A percentile compares a stretch with the other conserved stretches of the same genome.
phyloP scores from a whole-genome alignment of 2,329 filamentous ascomycete species.

The Shiraia sp. region DNA sequence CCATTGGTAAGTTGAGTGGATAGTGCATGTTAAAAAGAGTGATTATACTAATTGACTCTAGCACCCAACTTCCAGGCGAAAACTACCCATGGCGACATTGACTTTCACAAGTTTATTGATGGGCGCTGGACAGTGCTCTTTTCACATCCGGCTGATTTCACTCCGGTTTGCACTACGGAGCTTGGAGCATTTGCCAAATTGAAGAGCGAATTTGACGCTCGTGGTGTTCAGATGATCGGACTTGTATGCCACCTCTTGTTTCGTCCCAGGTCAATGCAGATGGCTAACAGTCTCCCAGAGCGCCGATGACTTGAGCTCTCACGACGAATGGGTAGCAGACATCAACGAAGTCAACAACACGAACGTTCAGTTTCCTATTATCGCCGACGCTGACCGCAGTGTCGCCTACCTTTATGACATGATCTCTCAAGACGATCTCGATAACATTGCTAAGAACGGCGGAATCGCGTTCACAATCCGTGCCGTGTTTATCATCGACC shows the following conservation, averaged over 20 bases:
- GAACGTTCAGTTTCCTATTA: slow-evolving; percentile 54
- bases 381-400: slow-evolving; percentile 54
- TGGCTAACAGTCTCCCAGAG: slow-evolving; percentile 42
- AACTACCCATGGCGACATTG: slow-evolving; percentile 74
- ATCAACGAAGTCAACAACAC: slow-evolving; percentile 54
- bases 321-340: slow-evolving; percentile 89
- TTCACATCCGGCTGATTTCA: slow-evolving; percentile 86
- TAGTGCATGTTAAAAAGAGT: neutral
- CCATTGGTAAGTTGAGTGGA: slow-evolving; percentile 30
- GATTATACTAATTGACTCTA: slow-evolving; percentile 23
- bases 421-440: slow-evolving; percentile 58
- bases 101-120: slow-evolving; percentile 78
- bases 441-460: slow-evolving; percentile 57
- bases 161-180: slow-evolving; percentile 94
- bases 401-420: slow-evolving; percentile 56
- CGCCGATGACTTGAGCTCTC: slow-evolving; percentile 82
- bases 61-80: slow-evolving; percentile 85
- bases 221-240: slow-evolving; percentile 88
- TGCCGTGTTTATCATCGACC: slow-evolving; percentile 93
- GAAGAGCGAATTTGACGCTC: slow-evolving; percentile 83
- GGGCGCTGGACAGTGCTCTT: slow-evolving; percentile 82
- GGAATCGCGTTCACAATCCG: slow-evolving; percentile 88
- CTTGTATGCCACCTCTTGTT: slow-evolving; percentile 52
- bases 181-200: slow-evolving; percentile 91
- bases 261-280: neutral